Conservation (phyloP, 2,329 filamentous ascomycete genomes). For the Bertia moriformis region DNA sequence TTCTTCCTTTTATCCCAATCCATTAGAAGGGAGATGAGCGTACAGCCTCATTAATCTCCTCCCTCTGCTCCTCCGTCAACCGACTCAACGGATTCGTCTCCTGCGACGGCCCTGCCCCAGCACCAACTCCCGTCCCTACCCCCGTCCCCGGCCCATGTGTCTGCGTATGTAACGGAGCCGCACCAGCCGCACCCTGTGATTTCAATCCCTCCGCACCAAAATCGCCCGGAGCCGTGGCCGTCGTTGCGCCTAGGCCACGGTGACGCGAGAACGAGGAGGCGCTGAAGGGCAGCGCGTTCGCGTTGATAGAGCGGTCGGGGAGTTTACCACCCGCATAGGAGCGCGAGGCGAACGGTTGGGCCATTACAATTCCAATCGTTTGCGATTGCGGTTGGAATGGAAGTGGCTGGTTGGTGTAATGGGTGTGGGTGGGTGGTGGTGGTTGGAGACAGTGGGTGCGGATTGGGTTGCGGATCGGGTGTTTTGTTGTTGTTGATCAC, state of each 20-base stretch:
- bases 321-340: slow-evolving; percentile 30
- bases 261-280: slow-evolving; percentile 23
- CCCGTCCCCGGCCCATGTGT: slow-evolving; percentile 19
- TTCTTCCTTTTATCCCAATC: slow-evolving; percentile 1
- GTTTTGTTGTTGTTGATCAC: too few relatives aligned
- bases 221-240: slow-evolving; percentile 11
- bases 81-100: slow-evolving; percentile 30
- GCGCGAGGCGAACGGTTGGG: slow-evolving; percentile 30
- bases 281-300: slow-evolving; percentile 24
- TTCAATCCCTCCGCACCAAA: neutral
- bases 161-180: slow-evolving; percentile 12
- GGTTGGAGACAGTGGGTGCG: too few relatives aligned
- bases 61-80: slow-evolving; percentile 49
- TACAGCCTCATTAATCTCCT: slow-evolving; percentile 54
- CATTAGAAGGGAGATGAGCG: slow-evolving; percentile 6
- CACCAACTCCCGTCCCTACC: too few relatives aligned
- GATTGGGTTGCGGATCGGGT: too few relatives aligned
- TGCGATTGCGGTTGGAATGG: too few relatives aligned
- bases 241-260: slow-evolving; percentile 7
- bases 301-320: slow-evolving; percentile 24
- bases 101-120: too few relatives aligned
- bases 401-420: too few relatives aligned
- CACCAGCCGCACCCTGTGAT: slow-evolving; percentile 13
- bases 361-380: too few relatives aligned
- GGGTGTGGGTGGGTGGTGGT: too few relatives aligned